Conservation (phyloP, 176 grass and related monocot species). For the Themeda triandra region DNA sequence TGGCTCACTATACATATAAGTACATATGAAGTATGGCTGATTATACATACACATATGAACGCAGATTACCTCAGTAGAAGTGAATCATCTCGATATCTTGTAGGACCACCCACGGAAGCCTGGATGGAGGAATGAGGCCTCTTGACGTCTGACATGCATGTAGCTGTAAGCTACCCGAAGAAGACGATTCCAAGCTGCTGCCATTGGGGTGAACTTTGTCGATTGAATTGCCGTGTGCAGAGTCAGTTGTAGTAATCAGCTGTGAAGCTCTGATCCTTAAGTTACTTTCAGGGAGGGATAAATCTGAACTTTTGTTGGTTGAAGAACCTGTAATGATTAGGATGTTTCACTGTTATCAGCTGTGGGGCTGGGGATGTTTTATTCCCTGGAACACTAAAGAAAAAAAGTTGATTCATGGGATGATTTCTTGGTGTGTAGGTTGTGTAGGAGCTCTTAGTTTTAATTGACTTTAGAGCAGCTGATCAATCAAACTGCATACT, state of each 20-base stretch:
- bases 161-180: neutral
- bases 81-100: too few relatives aligned
- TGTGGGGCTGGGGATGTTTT: too few relatives aligned
- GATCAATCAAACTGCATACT: neutral
- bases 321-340: neutral
- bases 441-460: neutral
- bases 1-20: too few relatives aligned
- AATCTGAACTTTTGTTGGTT: neutral
- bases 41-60: neutral
- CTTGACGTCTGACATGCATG: neutral
- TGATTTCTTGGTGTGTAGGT: neutral
- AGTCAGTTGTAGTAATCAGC: neutral
- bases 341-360: too few relatives aligned
- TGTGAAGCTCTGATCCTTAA: too few relatives aligned
- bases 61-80: neutral
- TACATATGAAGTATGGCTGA: too few relatives aligned
- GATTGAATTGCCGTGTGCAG: neutral
- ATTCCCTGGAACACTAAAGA: too few relatives aligned
- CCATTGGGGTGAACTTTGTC: neutral
- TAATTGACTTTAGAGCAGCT: neutral
- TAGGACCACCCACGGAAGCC: neutral
- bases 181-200: neutral
- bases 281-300: neutral
- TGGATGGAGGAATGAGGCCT: too few relatives aligned
- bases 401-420: neutral